Evolutionary conservation across 1,284 basidiomycete genomes (phyloP), one percentile per base, ranked within the genome.

Genomic region (Papiliotrema fonsecae): DNA sequence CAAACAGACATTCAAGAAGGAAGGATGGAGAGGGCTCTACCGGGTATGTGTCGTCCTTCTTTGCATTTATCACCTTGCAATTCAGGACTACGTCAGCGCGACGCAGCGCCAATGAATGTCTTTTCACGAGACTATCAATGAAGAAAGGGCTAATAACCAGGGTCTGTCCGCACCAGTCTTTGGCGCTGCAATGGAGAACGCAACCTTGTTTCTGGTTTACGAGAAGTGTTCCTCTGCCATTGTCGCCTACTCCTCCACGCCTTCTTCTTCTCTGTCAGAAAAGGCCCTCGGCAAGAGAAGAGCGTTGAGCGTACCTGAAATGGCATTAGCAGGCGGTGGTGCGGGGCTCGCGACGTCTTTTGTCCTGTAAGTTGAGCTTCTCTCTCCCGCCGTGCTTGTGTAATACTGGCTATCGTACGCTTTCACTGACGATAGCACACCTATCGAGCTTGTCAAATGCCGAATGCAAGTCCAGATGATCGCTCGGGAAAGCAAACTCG

Each of bases 401-500:
- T n/a, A n/a, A n/a, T n/a, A n/a, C n/a, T n/a, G n/a, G n/a, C n/a
- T n/a, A n/a, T n/a, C n/a, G n/a, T n/a, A n/a, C n/a, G n/a, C n/a
- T n/a, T 22, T 10, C 19, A 41, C 36, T 53, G 49, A 47, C 34
- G 22, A 9, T 13, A 87, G 86, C 44, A 93, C 89, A 1, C 91
- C 89, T 1, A 85, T 93, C 55, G 90, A 94, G 71, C 83, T 91
- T 49, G 82, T 94, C 60, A 94, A 94, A 76, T 93, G 89, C 73
- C 86, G 89, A 65, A 92, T 93, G 89, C 94, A 94, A 76, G 89
- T 93, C 3, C 88, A 93, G 72, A 87, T 90, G 81, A 79, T 89
- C 34, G 75, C 78, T 37, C 58, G 76, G 4, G 76, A 76, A 62
- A 67, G 69, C 16, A 51, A 61, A 9, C 58, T 68, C 16, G 58